Conservation (phyloP, 2,329 filamentous ascomycete species). For the Dichotomopilus funicola region DNA sequence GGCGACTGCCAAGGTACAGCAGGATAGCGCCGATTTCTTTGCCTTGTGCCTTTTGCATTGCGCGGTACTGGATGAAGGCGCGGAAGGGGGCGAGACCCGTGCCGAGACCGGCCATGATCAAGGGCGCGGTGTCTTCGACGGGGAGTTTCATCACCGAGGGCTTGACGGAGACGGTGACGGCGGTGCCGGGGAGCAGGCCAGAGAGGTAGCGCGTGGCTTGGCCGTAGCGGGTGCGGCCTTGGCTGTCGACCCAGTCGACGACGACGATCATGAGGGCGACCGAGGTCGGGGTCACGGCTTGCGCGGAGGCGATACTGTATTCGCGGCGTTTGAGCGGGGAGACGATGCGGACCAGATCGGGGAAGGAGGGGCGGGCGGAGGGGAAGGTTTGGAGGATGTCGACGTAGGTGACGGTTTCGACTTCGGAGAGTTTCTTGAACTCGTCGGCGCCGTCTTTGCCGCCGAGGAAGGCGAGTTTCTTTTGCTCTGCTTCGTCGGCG, state of each 20-base stretch:
- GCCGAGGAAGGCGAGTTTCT: slow-evolving; percentile 68
- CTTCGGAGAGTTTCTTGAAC: slow-evolving; percentile 86
- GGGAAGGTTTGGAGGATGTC: slow-evolving; percentile 85
- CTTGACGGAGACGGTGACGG: slow-evolving; percentile 90
- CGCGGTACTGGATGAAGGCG: slow-evolving; percentile 95
- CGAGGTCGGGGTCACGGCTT: slow-evolving; percentile 84
- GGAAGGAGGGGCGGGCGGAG: slow-evolving; percentile 81
- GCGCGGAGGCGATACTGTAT: slow-evolving; percentile 97
- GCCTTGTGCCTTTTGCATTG: slow-evolving; percentile 95
- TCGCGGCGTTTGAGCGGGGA: slow-evolving; percentile 90
- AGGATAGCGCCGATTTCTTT: slow-evolving; percentile 91
- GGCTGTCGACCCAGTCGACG: slow-evolving; percentile 87
- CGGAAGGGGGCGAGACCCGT: slow-evolving; percentile 98
- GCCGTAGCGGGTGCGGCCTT: slow-evolving; percentile 82
- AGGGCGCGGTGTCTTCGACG: slow-evolving; percentile 73
- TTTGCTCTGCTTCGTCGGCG: slow-evolving; percentile 73
- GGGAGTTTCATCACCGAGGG: slow-evolving; percentile 99
- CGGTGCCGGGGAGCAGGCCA: slow-evolving; percentile 63
- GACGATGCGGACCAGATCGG: slow-evolving; percentile 82
- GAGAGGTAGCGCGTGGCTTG: slow-evolving; percentile 90
- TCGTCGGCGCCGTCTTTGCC: slow-evolving; percentile 75
- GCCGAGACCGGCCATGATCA: slow-evolving; percentile 99
- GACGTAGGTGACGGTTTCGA: slow-evolving; percentile 85
- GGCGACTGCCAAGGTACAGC: slow-evolving; percentile 92
- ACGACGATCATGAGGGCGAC: slow-evolving; percentile 96